Conservation (phyloP, 257 asterid genomes). For the Solanum pimpinellifolium region DNA sequence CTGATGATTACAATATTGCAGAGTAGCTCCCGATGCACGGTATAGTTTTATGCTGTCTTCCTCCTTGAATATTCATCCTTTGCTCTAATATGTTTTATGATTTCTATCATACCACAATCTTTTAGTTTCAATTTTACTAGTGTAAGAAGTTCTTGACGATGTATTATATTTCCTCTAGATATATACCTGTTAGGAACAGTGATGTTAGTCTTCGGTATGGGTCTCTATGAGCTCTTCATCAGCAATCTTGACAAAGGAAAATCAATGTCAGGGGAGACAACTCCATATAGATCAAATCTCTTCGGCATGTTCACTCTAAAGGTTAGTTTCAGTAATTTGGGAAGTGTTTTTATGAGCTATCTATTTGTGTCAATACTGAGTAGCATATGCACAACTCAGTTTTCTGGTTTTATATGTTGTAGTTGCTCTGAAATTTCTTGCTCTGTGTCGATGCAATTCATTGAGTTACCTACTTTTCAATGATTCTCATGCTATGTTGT, state of each 20-base stretch:
- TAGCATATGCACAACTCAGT: neutral
- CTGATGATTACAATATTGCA: neutral
- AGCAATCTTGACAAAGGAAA: slow-evolving; percentile 72
- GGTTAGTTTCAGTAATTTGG: slow-evolving; percentile 20
- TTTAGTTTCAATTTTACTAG: neutral
- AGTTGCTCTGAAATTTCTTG: neutral
- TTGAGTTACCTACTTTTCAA: neutral
- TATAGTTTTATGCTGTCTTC: neutral
- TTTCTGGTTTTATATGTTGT: neutral
- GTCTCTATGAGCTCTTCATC: slow-evolving; percentile 93
- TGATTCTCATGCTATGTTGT: neutral
- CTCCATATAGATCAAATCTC: slow-evolving; percentile 43
- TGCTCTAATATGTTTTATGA: neutral
- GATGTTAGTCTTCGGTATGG: slow-evolving; percentile 95
- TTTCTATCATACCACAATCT: neutral
- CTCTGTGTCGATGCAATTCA: neutral
- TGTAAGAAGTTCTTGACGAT: neutral
- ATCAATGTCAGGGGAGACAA: slow-evolving; percentile 39
- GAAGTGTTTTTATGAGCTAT: neutral
- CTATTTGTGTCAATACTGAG: neutral
- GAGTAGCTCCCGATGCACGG: neutral
- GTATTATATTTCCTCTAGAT: slow-evolving; percentile 23
- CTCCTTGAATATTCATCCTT: neutral
- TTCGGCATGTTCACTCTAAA: slow-evolving; percentile 76
- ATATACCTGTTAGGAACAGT: slow-evolving; percentile 87